These are phyloP conservation scores for Artemisia annua DNA, from an alignment of 129 eudicot species.

Conservation along the genomic window DNA sequence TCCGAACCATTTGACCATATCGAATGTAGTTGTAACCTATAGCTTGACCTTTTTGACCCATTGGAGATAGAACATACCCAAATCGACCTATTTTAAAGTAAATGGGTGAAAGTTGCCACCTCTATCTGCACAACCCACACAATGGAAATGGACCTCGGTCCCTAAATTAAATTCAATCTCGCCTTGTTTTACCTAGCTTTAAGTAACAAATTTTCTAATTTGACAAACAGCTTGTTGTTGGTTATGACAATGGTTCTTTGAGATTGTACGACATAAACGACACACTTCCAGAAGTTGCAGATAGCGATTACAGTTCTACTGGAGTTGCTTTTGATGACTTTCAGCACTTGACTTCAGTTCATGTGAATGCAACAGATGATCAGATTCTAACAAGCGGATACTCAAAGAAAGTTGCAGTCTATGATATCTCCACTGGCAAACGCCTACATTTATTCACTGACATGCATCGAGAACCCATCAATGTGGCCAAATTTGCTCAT, in stretches of 20 bases:
- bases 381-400: conserved; percentile 74
- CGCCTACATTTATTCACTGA: conserved; percentile 59
- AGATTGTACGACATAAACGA: conserved; percentile 69
- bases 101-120: neutral
- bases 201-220: conserved; percentile 9
- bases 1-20: no score
- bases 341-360: conserved; percentile 87
- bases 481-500: conserved; percentile 81
- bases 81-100: no score
- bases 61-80: no score
- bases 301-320: conserved; percentile 22
- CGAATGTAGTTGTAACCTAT: no score
- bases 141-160: no score
- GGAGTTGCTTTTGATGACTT: conserved; percentile 52
- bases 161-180: neutral
- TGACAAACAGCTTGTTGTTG: conserved; percentile 67
- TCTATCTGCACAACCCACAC: no score
- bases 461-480: conserved; percentile 79
- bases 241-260: conserved; percentile 80
- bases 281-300: conserved; percentile 29
- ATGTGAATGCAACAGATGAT: conserved; percentile 77
- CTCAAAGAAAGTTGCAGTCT: conserved; percentile 73
- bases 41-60: no score
- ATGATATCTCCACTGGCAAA: conserved; percentile 66
- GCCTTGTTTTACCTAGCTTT: neutral